Evolutionary conservation across 2,329 filamentous ascomycete genomes (phyloP), one percentile per base, ranked within the genome.

Genomic region (Venturiaceae sp.): DNA sequence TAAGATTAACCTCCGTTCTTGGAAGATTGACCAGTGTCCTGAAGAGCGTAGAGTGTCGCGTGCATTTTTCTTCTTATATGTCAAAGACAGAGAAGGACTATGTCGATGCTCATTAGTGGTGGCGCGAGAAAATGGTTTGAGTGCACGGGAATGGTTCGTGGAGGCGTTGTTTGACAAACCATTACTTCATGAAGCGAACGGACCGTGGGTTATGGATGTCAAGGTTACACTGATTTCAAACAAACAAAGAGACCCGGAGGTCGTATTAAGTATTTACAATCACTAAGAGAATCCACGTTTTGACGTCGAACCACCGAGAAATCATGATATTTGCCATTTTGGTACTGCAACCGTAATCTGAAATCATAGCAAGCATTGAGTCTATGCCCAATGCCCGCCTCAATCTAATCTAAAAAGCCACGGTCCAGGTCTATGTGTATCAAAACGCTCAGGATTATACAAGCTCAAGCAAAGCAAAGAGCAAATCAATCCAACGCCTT

Each of bases 401-500:
- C 28, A 50, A 50, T 53, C 32, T 53, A 36, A 37, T 36, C 30
- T 53, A 53, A 30, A n/a, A 34, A 13, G 23, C 21, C n/a, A n/a
- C 50, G 14, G 32, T 13, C 23, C 44, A 50, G 23, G 23, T 50
- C 14, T 30, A 50, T 50, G 23, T 30, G 13, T 50, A 50, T 50
- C 44, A 50, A 50, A 50, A 50, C 44, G 44, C 44, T 30, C 44
- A n/a, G 26, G 44, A 50, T 50, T 16, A 16, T n/a, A 30, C 44
- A 50, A 16, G 23, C 19, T 26, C 26, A 50, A 23, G 32, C 6
- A 37, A 21, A 36, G 52, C 52, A 23, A 34, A 33, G 21, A 34
- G n/a, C 19, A 54, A 54, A 37, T 36, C 32, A 58, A 34, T 58
- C 46, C 44, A 58, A 69, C 21, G 76, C 76, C 81, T 94, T 95